Evolutionary conservation across 2,329 filamentous ascomycete genomes (phyloP).

Genomic region (Arthrinium puccinioides): DNA sequence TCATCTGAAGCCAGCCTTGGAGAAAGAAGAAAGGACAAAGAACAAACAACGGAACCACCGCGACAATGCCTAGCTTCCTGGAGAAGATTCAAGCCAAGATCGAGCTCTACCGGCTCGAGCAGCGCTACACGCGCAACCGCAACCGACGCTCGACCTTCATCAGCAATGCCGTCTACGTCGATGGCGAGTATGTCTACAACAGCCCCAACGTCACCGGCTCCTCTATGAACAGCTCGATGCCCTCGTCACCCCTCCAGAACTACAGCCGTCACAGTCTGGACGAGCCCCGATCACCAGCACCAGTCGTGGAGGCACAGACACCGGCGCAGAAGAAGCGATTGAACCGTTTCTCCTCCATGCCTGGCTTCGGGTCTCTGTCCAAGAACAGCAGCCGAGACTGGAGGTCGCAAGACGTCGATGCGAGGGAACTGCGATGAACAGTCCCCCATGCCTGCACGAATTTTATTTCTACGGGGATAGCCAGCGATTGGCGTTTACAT

Average conservation of each 20-base stretch:
- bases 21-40: no score
- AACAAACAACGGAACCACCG: not conserved
- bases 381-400: constrained; percentile 30
- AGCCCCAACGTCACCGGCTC: constrained; percentile 53
- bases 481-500: constrained; percentile 1
- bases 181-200: constrained; percentile 89
- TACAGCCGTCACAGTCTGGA: constrained; percentile 16
- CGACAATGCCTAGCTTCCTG: constrained; percentile 39
- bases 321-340: constrained; percentile 33
- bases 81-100: constrained; percentile 61
- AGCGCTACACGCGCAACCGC: constrained; percentile 87
- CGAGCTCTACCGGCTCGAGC: constrained; percentile 90
- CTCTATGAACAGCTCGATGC: constrained; percentile 35
- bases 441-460: not conserved
- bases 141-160: constrained; percentile 81
- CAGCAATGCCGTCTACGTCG: constrained; percentile 84
- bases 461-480: not conserved
- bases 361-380: constrained; percentile 39
- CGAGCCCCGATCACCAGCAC: constrained; percentile 17
- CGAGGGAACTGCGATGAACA: constrained; percentile 11
- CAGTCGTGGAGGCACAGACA: constrained; percentile 25
- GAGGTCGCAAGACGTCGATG: constrained; percentile 21
- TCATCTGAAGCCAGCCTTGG: no score
- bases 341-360: constrained; percentile 50
- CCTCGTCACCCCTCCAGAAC: constrained; percentile 11